Base-by-base conservation (phyloP, 2,329 filamentous ascomycete genomes). In the Diaporthe capsici region DNA sequence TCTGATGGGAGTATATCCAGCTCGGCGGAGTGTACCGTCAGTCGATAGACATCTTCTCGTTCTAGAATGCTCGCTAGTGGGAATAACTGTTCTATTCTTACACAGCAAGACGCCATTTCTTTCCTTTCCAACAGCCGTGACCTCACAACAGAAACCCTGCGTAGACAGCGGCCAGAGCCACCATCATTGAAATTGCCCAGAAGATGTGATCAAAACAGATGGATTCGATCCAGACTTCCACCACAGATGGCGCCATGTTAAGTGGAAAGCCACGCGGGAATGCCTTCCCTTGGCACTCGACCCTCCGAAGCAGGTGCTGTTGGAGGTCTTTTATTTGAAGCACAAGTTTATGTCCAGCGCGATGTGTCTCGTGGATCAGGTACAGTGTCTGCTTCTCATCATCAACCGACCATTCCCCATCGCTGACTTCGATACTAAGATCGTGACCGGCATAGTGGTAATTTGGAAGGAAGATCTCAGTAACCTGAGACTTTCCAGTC, bases 391-490 rank as follows among this genome's bases (percentile, higher is more conserved):
- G 82, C 51, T 79, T 75, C 1, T 75, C 78, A 2, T 75, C 71
- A 47, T 83, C 79, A 10, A 80, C 80, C 5, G 79, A 79, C 81
- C 82, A 84, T 22, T 81, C 80, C 7, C 79, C 83, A n/a, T 81
- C 79, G 22, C 77, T 81, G 28, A 82, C 74, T 7, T 76, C 74
- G 28, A 84, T 73, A 3, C 78, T 74, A 47, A 84, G 71, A 20
- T 81, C 76, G 71, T 82, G 80, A 2, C 60, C 73, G 0, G 77
- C 80, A 53, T 84, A 86, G 78, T 86, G 85, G 42, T 86, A 86
- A 13, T 76, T 77, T 0, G 85, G 85, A 42, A 86, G 77, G 47
- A 83, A 86, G 20, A 86, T 79, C 74, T 86, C 85, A 0, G 85
- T 86, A 22, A 82, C 83, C 20, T 81, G 78, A 9, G 77, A 65